A percentile compares a stretch with the other conserved stretches of the same genome.
Evolutionary conservation across 371 early-diverging fungal species (phyloP).

Genomic region (Mycotypha africana): DNA sequence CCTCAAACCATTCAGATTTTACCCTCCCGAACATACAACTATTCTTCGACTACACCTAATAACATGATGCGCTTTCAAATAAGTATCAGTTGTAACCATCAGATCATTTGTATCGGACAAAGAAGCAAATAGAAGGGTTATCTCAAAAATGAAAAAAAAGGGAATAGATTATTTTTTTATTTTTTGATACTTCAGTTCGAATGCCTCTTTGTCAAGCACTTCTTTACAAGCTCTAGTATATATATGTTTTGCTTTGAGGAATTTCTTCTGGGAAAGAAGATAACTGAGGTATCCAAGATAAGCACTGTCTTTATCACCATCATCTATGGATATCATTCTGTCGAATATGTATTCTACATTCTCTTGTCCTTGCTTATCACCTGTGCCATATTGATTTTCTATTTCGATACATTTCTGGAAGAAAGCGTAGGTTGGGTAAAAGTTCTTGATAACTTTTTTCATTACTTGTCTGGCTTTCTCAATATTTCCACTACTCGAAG

Average conservation of each 20-base stretch:
- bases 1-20: too few relatives aligned
- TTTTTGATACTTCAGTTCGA: constrained; percentile 28
- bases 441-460: constrained; percentile 43
- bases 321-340: constrained; percentile 46
- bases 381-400: constrained; percentile 41
- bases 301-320: constrained; percentile 52
- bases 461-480: constrained; percentile 47
- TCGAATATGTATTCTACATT: constrained; percentile 52
- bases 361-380: constrained; percentile 10
- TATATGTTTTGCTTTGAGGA: constrained; percentile 44
- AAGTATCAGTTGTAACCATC: too few relatives aligned
- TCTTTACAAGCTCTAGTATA: constrained; percentile 62
- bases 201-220: constrained; percentile 49
- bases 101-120: too few relatives aligned
- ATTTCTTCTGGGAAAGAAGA: constrained; percentile 48
- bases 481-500: constrained; percentile 41
- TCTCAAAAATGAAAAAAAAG: too few relatives aligned
- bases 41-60: too few relatives aligned
- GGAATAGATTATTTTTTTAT: constrained; percentile 8
- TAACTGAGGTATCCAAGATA: constrained; percentile 59
- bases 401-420: constrained; percentile 55
- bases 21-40: too few relatives aligned
- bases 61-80: too few relatives aligned
- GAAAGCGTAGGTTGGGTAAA: constrained; percentile 56
- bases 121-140: too few relatives aligned